A percentile compares a stretch with the other conserved stretches of the same genome.
Conservation (phyloP, 2,329 filamentous ascomycete species). For the Zelopaecilomyces penicillatus region DNA sequence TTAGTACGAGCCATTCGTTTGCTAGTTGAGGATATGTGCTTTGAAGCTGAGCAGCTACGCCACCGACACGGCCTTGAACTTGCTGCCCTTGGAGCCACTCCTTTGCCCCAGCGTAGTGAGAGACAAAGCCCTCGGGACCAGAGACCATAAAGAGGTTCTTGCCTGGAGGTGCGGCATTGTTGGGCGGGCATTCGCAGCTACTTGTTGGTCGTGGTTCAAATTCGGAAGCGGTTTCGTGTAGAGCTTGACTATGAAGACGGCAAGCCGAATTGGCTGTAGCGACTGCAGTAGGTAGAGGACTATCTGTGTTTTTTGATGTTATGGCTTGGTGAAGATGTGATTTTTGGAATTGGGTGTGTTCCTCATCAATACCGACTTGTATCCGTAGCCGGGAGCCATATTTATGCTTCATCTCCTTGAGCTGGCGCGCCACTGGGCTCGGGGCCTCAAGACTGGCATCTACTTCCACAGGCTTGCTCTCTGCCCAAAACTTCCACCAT, state of each 20-base stretch:
- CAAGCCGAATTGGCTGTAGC: constrained; percentile 15
- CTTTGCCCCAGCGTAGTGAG: constrained; percentile 71
- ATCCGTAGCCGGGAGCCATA: constrained; percentile 53
- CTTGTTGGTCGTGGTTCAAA: constrained; percentile 18
- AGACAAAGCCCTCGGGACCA: constrained; percentile 84
- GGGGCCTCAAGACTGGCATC: constrained; percentile 14
- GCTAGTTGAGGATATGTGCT: constrained; percentile 29
- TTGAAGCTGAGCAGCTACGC: constrained; percentile 55
- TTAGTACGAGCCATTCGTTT: constrained; percentile 44
- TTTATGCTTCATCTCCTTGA: constrained; percentile 52
- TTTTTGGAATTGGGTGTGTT: constrained; percentile 57
- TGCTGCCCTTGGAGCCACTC: constrained; percentile 64
- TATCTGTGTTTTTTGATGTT: neutral
- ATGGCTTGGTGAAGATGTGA: constrained; percentile 35
- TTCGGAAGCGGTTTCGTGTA: constrained; percentile 22
- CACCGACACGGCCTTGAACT: constrained; percentile 65
- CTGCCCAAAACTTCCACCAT: constrained; percentile 18
- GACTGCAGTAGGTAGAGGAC: neutral
- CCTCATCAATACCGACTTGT: constrained; percentile 75
- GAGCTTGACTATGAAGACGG: constrained; percentile 21
- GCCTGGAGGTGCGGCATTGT: constrained; percentile 23
- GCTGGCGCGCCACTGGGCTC: constrained; percentile 50
- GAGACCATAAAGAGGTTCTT: constrained; percentile 73
- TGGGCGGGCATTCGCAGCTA: constrained; percentile 18
- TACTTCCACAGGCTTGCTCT: constrained; percentile 12